Evolutionary conservation across 2,329 filamentous ascomycete genomes (phyloP).

Genomic region (Claviceps sp.): DNA sequence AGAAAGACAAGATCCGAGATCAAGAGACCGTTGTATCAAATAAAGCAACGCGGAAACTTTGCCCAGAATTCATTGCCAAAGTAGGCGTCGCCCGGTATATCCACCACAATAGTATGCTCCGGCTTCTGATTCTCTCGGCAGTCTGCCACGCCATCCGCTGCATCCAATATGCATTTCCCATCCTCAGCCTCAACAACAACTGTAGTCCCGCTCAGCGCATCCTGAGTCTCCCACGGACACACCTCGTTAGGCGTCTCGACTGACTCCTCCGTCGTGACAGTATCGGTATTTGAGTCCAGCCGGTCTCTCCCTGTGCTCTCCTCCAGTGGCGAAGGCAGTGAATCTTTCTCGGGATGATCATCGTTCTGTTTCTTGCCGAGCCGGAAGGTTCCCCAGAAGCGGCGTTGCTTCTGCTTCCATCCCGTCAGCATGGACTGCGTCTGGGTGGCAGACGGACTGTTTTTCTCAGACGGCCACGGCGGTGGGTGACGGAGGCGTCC

Average conservation of each 20-base stretch:
- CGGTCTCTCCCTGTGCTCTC: neutral
- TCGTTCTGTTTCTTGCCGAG: neutral
- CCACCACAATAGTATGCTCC: neutral
- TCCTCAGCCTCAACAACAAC: neutral
- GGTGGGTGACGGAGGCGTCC: neutral
- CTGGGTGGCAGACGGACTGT: neutral
- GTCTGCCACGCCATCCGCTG: neutral
- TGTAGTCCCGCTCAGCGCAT: neutral
- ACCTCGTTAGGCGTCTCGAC: neutral
- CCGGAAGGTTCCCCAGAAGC: conserved; percentile 2
- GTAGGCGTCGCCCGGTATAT: neutral
- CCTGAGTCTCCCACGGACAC: neutral
- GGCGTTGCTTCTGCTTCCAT: neutral
- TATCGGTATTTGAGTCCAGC: neutral
- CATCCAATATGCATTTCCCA: neutral
- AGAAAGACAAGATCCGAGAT: neutral
- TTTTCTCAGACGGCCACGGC: neutral
- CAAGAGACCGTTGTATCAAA: neutral
- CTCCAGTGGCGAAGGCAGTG: neutral
- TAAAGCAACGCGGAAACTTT: neutral
- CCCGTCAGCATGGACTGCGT: neutral
- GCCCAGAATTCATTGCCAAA: conserved; percentile 2
- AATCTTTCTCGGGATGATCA: neutral
- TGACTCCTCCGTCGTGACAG: neutral
- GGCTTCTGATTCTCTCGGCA: neutral